Conservation (phyloP, 2,329 filamentous ascomycete genomes). For the Dendryphion nanum region DNA sequence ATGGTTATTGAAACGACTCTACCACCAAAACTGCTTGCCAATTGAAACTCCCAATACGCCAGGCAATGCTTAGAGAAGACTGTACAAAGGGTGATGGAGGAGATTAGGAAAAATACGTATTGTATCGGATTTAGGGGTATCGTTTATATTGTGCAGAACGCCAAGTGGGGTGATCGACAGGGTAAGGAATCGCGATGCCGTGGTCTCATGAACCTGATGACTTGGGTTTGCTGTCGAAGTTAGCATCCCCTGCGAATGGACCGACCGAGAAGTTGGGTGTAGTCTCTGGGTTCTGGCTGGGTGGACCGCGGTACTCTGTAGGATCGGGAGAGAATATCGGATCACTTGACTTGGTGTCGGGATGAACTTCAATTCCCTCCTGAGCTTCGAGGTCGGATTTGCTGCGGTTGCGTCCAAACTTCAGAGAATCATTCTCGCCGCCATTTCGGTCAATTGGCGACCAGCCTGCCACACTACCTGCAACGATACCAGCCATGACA, state of each 20-base stretch:
- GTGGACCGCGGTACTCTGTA: conserved; percentile 38
- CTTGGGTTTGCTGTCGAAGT: too few species aligned
- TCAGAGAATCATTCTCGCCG: conserved; percentile 42
- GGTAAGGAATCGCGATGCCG: too few species aligned
- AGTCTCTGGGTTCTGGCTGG: conserved; percentile 45
- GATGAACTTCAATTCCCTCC: conserved; percentile 49
- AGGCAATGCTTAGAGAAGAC: too few species aligned
- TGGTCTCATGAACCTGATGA: too few species aligned
- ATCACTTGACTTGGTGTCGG: conserved; percentile 49
- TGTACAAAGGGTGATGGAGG: too few species aligned
- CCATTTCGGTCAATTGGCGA: conserved; percentile 62
- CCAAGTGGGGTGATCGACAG: too few species aligned
- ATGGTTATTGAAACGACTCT: too few species aligned
- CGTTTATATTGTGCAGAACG: too few species aligned
- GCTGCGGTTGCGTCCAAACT: conserved; percentile 33
- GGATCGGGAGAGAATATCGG: conserved; percentile 46
- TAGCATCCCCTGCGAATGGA: conserved; percentile 43
- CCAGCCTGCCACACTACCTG: conserved; percentile 74
- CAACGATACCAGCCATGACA: conserved; percentile 81
- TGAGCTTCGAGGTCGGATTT: conserved; percentile 43
- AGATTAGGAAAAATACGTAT: too few species aligned
- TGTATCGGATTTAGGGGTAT: too few species aligned
- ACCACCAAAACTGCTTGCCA: too few species aligned
- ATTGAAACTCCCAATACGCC: too few species aligned
- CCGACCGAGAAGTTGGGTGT: conserved; percentile 45